These are phyloP conservation scores for Albatrellus sp. DNA, from an alignment of 1,284 basidiomycete genomes.

Conservation along the genomic window DNA sequence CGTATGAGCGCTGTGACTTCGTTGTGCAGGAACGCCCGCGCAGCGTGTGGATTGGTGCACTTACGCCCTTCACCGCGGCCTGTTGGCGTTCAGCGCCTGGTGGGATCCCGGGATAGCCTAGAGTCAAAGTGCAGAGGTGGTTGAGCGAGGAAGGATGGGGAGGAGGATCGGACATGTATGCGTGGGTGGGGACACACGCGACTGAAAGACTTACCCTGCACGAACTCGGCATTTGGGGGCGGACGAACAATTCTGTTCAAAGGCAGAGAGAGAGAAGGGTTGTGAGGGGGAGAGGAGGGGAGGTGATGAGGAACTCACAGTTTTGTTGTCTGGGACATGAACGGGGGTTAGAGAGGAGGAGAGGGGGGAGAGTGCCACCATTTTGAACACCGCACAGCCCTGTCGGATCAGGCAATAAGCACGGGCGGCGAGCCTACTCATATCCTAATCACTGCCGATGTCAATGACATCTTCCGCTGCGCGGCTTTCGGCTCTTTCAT, in stretches of 20 bases:
- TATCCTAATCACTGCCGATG: too few relatives aligned
- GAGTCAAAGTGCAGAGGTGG: constrained; percentile 5
- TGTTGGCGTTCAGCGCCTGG: constrained; percentile 61
- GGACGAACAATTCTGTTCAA: constrained; percentile 53
- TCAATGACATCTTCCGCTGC: too few relatives aligned
- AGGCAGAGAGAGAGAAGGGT: too few relatives aligned
- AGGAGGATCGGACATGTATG: too few relatives aligned
- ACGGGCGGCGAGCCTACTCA: too few relatives aligned
- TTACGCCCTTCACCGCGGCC: constrained; percentile 69
- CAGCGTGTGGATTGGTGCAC: constrained; percentile 18
- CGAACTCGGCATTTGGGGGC: constrained; percentile 74
- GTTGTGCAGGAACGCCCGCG: neutral
- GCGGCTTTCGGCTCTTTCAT: too few relatives aligned
- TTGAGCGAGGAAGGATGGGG: neutral
- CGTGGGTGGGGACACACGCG: constrained; percentile 3
- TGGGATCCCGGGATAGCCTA: constrained; percentile 75
- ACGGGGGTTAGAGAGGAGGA: neutral
- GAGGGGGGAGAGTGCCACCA: neutral
- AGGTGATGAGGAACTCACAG: constrained; percentile 24
- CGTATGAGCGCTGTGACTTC: constrained; percentile 2
- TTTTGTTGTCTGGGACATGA: constrained; percentile 39
- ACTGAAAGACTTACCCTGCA: constrained; percentile 41
- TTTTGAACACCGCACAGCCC: too few relatives aligned
- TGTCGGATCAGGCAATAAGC: too few relatives aligned
- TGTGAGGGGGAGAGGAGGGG: neutral